Base-by-base conservation (phyloP, 371 early-diverging fungal species). In the Dichotomocladium elegans region DNA sequence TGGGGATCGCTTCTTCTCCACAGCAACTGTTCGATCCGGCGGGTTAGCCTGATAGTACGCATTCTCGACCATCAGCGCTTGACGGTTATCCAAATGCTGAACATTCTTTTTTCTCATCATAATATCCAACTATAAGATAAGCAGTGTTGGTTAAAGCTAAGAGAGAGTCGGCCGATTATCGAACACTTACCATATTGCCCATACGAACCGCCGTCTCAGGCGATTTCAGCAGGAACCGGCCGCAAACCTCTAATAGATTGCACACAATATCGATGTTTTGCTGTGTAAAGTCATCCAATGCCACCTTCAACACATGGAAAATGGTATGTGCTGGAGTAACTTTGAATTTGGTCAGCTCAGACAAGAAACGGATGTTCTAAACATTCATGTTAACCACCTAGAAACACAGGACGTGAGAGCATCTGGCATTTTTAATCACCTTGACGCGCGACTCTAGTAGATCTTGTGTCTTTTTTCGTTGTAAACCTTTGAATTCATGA, bases 31-130 rank as follows among this genome's bases (percentile, higher is more conserved):
- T 26, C 73, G 68, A 37, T 88, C 90, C 0, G 90, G 92, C 4
- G 93, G 96, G 61, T 91, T 89, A 54, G 93, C 94, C 72, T 87
- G 88, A 60, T 90, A 91, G 55, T 86, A 93, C 0, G 96, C 96
- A 61, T 94, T 95, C 29, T 97, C 96, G 31, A 98, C 86, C 86
- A 98, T 89, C 47, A 94, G 55, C 5, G 78, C 59, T 31, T 90
- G 88, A 9, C 94, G 83, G 43, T 79, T 88, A 61, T 98, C 98
- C 26, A 96, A 58, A 60, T 90, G 86, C 41, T 87, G 82, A 10
- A 83, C 87, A 2, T 80, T 82, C 55, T 91, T 92, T 64, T 95
- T 96, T 29, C 92, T 78, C 83, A 89, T 86, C 62, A 96, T 73
- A 4, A 92, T 89, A 19, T 94, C 96, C 47, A 98, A 52, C 73